These are phyloP conservation scores for Diaporthe longicolla DNA, from an alignment of 2,329 filamentous ascomycete genomes.

Conservation along the genomic window DNA sequence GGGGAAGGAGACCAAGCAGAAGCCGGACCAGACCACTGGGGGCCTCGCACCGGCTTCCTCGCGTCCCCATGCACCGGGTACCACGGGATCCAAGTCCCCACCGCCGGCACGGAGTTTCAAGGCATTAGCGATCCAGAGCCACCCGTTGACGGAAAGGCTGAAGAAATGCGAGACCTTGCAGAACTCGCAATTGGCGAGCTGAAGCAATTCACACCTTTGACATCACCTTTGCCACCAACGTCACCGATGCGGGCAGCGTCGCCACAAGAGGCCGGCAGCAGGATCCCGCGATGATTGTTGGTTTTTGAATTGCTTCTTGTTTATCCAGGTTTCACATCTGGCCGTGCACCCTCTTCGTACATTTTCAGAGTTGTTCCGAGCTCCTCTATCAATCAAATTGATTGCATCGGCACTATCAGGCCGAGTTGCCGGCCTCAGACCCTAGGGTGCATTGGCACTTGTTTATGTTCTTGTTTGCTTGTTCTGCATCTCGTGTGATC, in stretches of 20 bases:
- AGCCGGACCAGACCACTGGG: background rate
- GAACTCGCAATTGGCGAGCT: constrained; percentile 33
- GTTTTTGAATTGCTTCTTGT: constrained; percentile 10
- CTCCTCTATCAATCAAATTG: background rate
- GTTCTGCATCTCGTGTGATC: background rate
- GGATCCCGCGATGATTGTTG: background rate
- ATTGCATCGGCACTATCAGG: background rate
- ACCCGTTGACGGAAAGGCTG: background rate
- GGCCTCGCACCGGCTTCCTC: background rate
- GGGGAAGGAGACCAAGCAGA: background rate
- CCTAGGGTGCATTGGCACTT: background rate
- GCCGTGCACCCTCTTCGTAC: background rate
- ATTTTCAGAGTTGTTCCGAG: background rate
- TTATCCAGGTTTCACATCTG: background rate
- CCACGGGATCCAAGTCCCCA: constrained; percentile 2
- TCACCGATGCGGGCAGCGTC: constrained; percentile 6
- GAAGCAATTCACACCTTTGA: constrained; percentile 29
- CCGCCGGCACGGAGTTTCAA: background rate
- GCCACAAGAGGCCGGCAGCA: background rate
- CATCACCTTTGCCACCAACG: constrained; percentile 11
- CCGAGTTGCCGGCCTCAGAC: background rate
- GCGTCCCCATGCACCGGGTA: constrained; percentile 23
- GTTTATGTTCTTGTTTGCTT: background rate
- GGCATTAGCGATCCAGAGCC: background rate
- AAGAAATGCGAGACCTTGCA: constrained; percentile 33